These are phyloP conservation scores for Zalerion maritima DNA, from an alignment of 495 filamentous ascomycete genomes.

Conservation along the genomic window DNA sequence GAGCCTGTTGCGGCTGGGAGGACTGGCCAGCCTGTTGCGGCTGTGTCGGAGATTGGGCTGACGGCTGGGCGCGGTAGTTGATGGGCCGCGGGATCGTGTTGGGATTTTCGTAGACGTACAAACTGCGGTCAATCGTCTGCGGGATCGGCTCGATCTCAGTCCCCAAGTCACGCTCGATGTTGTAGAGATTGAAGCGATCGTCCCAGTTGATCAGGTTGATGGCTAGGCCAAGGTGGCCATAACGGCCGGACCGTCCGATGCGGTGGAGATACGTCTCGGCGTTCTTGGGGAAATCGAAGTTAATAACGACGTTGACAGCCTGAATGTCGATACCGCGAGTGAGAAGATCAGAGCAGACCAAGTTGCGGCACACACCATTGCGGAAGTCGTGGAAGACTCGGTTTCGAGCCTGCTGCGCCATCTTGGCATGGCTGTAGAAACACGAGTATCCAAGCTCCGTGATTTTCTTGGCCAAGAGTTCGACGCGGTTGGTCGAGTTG, in stretches of 20 bases:
- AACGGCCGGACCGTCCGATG: constrained; percentile 93
- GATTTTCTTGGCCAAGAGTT: constrained; percentile 96
- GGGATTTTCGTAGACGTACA: constrained; percentile 95
- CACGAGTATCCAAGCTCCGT: constrained; percentile 98
- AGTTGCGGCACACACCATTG: constrained; percentile 91
- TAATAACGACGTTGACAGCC: constrained; percentile 98
- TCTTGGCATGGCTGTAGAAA: constrained; percentile 97
- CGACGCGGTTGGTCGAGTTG: constrained; percentile 96
- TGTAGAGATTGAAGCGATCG: constrained; percentile 96
- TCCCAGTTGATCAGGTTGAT: constrained; percentile 99
- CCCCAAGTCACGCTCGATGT: constrained; percentile 91
- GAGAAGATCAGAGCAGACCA: constrained; percentile 94
- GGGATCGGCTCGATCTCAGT: constrained; percentile 97
- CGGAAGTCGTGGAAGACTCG: constrained; percentile 99
- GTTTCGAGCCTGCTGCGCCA: constrained; percentile 96
- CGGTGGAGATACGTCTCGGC: constrained; percentile 98
- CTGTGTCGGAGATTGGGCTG: constrained; percentile 11
- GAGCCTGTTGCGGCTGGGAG: constrained; percentile 12
- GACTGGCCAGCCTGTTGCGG: constrained; percentile 12
- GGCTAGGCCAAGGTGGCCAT: constrained; percentile 90
- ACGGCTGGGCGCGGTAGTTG: constrained; percentile 23
- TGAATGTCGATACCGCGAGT: constrained; percentile 99
- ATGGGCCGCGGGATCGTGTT: constrained; percentile 79
- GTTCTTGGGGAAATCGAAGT: constrained; percentile 99
- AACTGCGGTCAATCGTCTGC: constrained; percentile 84